Evolutionary conservation across 371 early-diverging fungal species (phyloP).

Genomic region (Rhizopus arrhizus): DNA sequence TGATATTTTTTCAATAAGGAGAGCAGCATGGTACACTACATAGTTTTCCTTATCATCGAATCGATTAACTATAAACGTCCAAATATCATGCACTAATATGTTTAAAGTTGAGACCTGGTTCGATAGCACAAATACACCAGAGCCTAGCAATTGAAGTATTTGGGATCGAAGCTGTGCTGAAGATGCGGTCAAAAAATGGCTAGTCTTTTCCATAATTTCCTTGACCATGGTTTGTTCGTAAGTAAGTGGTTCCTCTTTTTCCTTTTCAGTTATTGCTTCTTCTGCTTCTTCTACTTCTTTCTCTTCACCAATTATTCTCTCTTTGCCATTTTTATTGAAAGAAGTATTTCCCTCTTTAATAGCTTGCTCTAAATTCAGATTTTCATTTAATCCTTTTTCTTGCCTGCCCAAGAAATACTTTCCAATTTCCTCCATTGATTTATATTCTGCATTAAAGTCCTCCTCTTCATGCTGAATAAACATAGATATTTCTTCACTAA

Average conservation of each 20-base stretch:
- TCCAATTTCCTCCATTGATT: constrained; percentile 50
- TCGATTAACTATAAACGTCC: constrained; percentile 56
- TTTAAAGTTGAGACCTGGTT: constrained; percentile 40
- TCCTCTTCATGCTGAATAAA: constrained; percentile 22
- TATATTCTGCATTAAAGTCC: constrained; percentile 3
- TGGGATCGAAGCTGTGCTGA: constrained; percentile 54
- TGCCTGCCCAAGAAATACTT: constrained; percentile 48
- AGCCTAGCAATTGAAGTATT: constrained; percentile 43
- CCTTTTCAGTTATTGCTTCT: background rate
- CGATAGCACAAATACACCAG: constrained; percentile 40
- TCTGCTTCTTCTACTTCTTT: constrained; percentile 6
- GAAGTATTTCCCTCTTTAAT: constrained; percentile 13
- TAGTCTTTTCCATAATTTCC: constrained; percentile 47
- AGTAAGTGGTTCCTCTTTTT: constrained; percentile 27
- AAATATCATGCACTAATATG: constrained; percentile 54
- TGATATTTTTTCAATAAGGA: constrained; percentile 37
- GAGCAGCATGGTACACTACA: constrained; percentile 55
- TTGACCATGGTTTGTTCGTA: constrained; percentile 39
- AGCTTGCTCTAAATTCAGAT: constrained; percentile 26
- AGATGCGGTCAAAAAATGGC: constrained; percentile 56
- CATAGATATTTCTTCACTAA: constrained; percentile 32
- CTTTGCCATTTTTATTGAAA: background rate
- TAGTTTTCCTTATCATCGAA: constrained; percentile 52
- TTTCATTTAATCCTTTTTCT: constrained; percentile 24
- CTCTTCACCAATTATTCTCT: background rate